Evolutionary conservation across 2,329 filamentous ascomycete species (phyloP), one percentile per base, ranked within the genome.

Genomic region (Cryphonectria carpinicola): DNA sequence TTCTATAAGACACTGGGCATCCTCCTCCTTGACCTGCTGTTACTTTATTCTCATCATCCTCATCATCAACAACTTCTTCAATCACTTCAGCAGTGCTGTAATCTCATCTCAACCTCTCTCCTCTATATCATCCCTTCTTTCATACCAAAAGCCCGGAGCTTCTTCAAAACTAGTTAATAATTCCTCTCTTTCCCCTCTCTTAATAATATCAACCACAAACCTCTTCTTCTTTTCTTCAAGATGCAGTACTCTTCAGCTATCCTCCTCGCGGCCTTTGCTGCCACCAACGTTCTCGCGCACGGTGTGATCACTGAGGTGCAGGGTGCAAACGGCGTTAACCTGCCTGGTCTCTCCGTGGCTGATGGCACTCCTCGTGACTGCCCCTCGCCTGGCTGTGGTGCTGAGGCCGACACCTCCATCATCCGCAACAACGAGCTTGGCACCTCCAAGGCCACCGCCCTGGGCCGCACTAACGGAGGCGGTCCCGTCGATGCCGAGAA

Each of bases 291-390:
- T 75, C 84, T 85, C 64, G 87, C 86, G 68, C 88, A 91, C 80
- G 88, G 88, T 78, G 81, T 90, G 69, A 81, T 90, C 75, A 84
- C 85, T 75, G 79, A 83, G 58, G 82, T 90, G 73, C 78, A 84
- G 74, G 89, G 89, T 68, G 87, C 88, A 74, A 91, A 91, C 76
- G 85, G 86, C 73, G 88, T 90, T 60, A 83, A 78, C 73, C 90
- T 91, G 88, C 87, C 88, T 46, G 88, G 86, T 78, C 85, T 90
- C 64, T 85, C 86, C 17, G 87, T 91, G 74, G 82, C 84, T 63
- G 89, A 92, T 72, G 89, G 89, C 76, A 92, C 90, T 73, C 90
- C 89, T 66, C 89, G 90, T 76, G 89, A 92, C 81, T 92, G 89
- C 79, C 83, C 87, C 66, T 83, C 82, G 75, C 88, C 89, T 75